Evolutionary conservation across 1,284 basidiomycete genomes (phyloP).

Genomic region (Austroboletus niveus): DNA sequence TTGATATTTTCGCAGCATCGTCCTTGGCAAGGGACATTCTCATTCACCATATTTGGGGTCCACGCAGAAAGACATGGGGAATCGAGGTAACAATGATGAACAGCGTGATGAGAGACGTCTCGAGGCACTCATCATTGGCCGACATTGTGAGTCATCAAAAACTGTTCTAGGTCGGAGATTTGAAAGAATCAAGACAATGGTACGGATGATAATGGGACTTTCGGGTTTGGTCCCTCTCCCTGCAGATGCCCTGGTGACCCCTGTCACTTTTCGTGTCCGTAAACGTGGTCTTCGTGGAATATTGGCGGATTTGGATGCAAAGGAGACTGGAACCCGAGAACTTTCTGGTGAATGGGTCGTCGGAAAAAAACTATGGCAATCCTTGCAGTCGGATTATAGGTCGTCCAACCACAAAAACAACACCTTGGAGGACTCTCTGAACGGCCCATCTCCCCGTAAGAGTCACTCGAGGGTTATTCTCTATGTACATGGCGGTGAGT

Average conservation of each 20-base stretch:
- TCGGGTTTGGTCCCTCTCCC: slow-evolving; percentile 85
- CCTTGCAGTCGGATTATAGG: slow-evolving; percentile 84
- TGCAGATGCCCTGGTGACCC: slow-evolving; percentile 92
- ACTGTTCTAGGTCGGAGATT: slow-evolving; percentile 1
- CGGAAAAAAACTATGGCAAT: slow-evolving; percentile 86
- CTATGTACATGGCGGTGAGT: slow-evolving; percentile 89
- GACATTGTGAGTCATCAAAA: slow-evolving; percentile 63
- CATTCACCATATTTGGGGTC: slow-evolving; percentile 75
- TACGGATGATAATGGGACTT: slow-evolving; percentile 81
- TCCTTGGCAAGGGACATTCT: slow-evolving; percentile 68
- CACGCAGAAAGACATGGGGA: slow-evolving; percentile 83
- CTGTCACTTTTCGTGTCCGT: slow-evolving; percentile 88
- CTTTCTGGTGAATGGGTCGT: slow-evolving; percentile 97
- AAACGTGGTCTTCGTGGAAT: slow-evolving; percentile 74
- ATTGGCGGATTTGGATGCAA: slow-evolving; percentile 71
- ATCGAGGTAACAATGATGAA: slow-evolving; percentile 86
- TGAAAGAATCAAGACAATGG: slow-evolving; percentile 49
- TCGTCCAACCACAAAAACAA: slow-evolving; percentile 29
- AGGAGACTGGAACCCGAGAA: slow-evolving; percentile 73
- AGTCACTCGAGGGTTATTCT: slow-evolving; percentile 82
- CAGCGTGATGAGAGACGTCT: slow-evolving; percentile 83
- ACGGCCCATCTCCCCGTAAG: slow-evolving; percentile 22
- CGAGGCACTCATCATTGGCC: slow-evolving; percentile 80
- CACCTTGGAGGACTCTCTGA: slow-evolving; percentile 13
- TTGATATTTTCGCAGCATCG: slow-evolving; percentile 47